Evolutionary conservation across 768 basidiomycete species (phyloP), one percentile per base, ranked within the genome.

Genomic region (Auriscalpium microsporum): DNA sequence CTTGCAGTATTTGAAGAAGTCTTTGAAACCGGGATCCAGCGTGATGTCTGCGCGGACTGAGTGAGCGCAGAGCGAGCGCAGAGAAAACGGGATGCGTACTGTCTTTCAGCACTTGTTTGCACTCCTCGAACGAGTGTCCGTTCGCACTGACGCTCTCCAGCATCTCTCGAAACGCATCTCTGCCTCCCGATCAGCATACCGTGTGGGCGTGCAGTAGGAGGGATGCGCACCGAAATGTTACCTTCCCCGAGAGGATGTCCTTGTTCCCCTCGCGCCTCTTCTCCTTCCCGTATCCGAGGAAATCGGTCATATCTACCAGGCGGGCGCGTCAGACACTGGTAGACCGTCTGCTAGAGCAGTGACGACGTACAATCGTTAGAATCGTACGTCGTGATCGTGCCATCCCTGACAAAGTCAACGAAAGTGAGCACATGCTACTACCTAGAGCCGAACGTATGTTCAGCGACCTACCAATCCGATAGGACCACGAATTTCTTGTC

Each of bases 351-450:
- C 11, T 51, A 40, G 19, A 14, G 60, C 45, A 38, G 50, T 35
- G 34, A 35, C 34, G 11, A 63, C 83, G 58, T 66, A 92, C 88
- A 93, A 64, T 96, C 94, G 69, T 97, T 97, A 8, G 90, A 92
- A 67, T 97, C 94, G 64, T 80, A 82, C 42, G 81, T 92, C 3
- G 94, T 95, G 72, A 97, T 95, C 13, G 94, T 97, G 63, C 89
- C 89, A 73, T 92, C 89, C 90, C 89, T 90, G 67, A 6, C n/a
- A 17, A 57, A 54, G 28, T 47, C 38, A 28, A 28, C 5, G 28
- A 28, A 28, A 28, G 28, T 28, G 2, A 28, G 28, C 21, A 21
- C 21, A 21, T 21, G 21, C 21, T 21, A 21, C 21, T 28, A 28
- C 28, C 28, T 28, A 5, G 28, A 7, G 28, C 28, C 28, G 28